These are phyloP conservation scores for Lasiosphaeris hirsuta DNA, from an alignment of 495 filamentous ascomycete genomes.

Conservation along the genomic window DNA sequence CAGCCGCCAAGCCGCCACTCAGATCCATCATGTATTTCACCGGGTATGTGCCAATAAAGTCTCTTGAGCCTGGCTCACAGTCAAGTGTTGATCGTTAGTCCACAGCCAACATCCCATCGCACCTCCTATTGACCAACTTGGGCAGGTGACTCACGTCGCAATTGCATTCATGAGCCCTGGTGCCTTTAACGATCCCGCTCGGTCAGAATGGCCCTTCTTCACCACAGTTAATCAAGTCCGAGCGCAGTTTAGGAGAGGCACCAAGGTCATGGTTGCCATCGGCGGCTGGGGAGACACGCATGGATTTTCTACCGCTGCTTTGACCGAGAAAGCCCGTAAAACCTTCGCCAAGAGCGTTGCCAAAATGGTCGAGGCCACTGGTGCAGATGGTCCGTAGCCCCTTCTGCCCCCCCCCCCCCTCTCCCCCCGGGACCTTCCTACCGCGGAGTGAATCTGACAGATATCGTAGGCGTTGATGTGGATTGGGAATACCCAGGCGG, in stretches of 20 bases:
- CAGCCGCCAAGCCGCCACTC: slow-evolving; percentile 16
- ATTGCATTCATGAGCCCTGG: slow-evolving; percentile 63
- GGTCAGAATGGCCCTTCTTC: slow-evolving; percentile 55
- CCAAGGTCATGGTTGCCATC: slow-evolving; percentile 66
- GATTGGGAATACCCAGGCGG: slow-evolving; percentile 84
- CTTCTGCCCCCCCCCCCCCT: not conserved
- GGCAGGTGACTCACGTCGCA: slow-evolving; percentile 59
- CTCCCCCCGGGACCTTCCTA: too few species aligned
- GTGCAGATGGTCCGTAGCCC: slow-evolving; percentile 50
- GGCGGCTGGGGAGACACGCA: slow-evolving; percentile 70
- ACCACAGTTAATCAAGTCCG: slow-evolving; percentile 55
- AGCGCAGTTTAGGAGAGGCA: slow-evolving; percentile 53
- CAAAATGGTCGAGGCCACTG: slow-evolving; percentile 56
- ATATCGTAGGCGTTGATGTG: slow-evolving; percentile 51
- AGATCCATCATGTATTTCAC: slow-evolving; percentile 61
- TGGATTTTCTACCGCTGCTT: slow-evolving; percentile 59
- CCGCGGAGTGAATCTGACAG: too few species aligned
- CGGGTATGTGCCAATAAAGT: slow-evolving; percentile 34
- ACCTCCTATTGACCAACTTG: slow-evolving; percentile 44
- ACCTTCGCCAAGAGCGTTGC: slow-evolving; percentile 64
- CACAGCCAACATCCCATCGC: slow-evolving; percentile 52
- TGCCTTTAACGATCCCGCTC: slow-evolving; percentile 54
- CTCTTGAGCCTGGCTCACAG: not conserved
- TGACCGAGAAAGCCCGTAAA: slow-evolving; percentile 47
- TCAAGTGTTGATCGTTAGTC: not conserved